These are phyloP conservation scores for Apiotrichum porosum DNA, from an alignment of 1,284 basidiomycete genomes.

Conservation along the genomic window DNA sequence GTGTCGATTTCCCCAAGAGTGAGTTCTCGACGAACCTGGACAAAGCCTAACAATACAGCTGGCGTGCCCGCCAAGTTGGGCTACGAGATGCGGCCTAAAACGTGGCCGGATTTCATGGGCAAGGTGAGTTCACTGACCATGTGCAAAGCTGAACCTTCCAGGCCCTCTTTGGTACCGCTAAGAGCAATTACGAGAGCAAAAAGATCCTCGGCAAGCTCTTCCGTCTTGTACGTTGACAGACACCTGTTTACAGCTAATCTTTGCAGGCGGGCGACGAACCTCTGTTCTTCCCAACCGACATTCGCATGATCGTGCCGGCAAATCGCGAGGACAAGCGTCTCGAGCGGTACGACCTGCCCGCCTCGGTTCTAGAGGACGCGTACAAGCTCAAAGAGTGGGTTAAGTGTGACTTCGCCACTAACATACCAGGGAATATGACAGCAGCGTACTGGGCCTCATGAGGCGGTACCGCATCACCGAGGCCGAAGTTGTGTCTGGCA, in stretches of 20 bases:
- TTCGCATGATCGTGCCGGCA: background rate
- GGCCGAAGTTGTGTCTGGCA: constrained; percentile 22
- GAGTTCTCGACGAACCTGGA: background rate
- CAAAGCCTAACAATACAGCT: constrained; percentile 2
- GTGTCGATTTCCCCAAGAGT: constrained; percentile 27
- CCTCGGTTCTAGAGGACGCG: constrained; percentile 18
- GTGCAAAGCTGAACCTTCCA: background rate
- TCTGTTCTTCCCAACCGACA: background rate
- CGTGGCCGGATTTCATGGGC: constrained; percentile 30
- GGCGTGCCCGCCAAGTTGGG: constrained; percentile 1
- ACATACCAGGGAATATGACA: constrained; percentile 6
- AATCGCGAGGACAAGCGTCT: constrained; percentile 10
- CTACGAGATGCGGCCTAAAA: constrained; percentile 8
- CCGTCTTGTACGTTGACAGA: constrained; percentile 16
- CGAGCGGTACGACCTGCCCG: constrained; percentile 12
- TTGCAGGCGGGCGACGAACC: background rate
- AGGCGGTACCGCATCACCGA: constrained; percentile 22
- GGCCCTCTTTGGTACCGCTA: background rate
- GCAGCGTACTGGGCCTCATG: constrained; percentile 12
- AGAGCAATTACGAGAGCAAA: constrained; percentile 10
- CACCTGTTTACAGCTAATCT: no score
- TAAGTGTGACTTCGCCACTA: background rate
- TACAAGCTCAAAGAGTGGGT: constrained; percentile 19
- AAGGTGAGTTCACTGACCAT: constrained; percentile 4
- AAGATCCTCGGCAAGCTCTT: constrained; percentile 24